Base-by-base conservation (phyloP, 768 basidiomycete genomes). In the Tulasnella sp. region DNA sequence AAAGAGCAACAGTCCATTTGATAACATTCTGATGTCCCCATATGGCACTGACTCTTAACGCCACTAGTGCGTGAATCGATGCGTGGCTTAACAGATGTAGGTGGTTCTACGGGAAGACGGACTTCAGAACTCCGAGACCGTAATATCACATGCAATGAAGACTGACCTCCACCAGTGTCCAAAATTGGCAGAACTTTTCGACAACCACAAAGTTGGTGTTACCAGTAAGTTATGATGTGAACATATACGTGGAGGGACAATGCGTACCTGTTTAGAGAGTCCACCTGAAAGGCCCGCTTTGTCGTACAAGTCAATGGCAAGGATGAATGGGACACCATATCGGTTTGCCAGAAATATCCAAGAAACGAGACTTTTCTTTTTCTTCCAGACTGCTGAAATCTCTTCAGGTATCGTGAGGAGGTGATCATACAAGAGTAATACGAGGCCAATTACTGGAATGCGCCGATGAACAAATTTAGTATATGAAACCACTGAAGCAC, bases 361-460 rank as follows among this genome's bases (percentile, higher is more conserved):
- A 19, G 47, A 48, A 10, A 48, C 35, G 15, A 48, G 13, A 19
- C 40, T 48, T 37, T 37, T 48, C 22, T 20, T 34, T 37, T 37
- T 19, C 20, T 35, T 32, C 47, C 47, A 48, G 12, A 48, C 34
- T 24, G 31, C 25, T 28, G 28, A 25, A 28, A 48, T 27, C 35
- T 48, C 47, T 15, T 48, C 47, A 12, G 10, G 13, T 9, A 48
- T 2, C 9, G 47, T 48, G 10, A 48, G 24, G 32, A 48, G 31
- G 33, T 48, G 47, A 19, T 48, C 47, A 37, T 48, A 48, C 25
- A 48, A 27, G 12, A 48, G 35, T 15, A 48, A 13, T 22, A 25
- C 13, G 35, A 48, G 40, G 34, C 47, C 47, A 9, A n/a, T 28
- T 24, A 37, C 47, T 48, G 24, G 71, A 70, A n/a, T n/a, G n/a